Conservation (phyloP, 2,329 filamentous ascomycete species). For the Diplodia corticola region DNA sequence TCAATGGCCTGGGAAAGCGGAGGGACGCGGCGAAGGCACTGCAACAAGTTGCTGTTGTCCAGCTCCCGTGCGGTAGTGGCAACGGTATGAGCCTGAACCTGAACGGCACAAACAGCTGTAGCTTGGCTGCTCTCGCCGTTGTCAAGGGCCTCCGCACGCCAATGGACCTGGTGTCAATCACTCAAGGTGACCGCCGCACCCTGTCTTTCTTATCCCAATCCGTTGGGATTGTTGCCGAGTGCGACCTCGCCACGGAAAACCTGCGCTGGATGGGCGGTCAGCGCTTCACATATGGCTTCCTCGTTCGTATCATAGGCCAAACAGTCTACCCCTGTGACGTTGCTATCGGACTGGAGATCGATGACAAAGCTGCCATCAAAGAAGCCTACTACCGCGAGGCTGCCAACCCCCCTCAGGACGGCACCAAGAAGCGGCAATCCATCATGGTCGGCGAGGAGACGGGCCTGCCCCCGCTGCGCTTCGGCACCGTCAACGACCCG, state of each 20-base stretch:
- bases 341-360: conserved; percentile 78
- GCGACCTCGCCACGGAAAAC: conserved; percentile 85
- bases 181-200: conserved; percentile 71
- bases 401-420: conserved; percentile 28
- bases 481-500: conserved; percentile 76
- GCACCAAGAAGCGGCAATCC: conserved; percentile 29
- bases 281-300: conserved; percentile 81
- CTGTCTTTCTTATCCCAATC: conserved; percentile 91
- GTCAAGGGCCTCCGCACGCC: conserved; percentile 85
- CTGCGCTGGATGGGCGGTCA: conserved; percentile 88
- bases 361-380: conserved; percentile 72
- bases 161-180: conserved; percentile 83
- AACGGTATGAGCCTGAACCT: conserved; percentile 93
- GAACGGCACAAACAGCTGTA: conserved; percentile 75
- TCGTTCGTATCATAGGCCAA: conserved; percentile 73
- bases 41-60: conserved; percentile 74
- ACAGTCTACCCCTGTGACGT: conserved; percentile 87
- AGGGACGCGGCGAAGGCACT: conserved; percentile 74
- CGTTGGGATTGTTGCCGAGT: conserved; percentile 85
- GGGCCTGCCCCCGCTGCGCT: conserved; percentile 70
- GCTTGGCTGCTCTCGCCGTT: conserved; percentile 75
- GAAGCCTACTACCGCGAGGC: conserved; percentile 62
- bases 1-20: conserved; percentile 84
- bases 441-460: conserved; percentile 9
- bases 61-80: conserved; percentile 89